Evolutionary conservation across 2,329 filamentous ascomycete genomes (phyloP).

Genomic region (Rutstroemia sp.): DNA sequence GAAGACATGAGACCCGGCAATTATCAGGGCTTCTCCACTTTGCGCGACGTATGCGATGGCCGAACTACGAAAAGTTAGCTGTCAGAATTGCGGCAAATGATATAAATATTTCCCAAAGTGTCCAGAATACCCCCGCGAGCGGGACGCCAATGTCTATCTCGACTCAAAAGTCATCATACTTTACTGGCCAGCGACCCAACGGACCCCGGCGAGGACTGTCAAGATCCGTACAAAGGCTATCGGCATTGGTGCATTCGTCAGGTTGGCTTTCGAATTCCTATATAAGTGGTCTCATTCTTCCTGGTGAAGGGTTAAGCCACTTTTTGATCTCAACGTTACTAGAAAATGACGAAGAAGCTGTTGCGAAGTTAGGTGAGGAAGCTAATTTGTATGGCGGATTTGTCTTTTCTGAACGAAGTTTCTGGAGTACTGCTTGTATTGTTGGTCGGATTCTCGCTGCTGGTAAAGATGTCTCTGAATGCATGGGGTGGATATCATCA

Average conservation of each 20-base stretch:
- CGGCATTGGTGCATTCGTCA: conserved; percentile 48
- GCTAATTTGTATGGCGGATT: conserved; percentile 59
- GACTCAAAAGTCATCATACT: conserved; percentile 28
- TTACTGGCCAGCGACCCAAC: conserved; percentile 12
- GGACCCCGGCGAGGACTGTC: conserved; percentile 19
- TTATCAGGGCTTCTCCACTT: conserved; percentile 56
- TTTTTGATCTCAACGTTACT: conserved; percentile 59
- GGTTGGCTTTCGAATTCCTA: conserved; percentile 65
- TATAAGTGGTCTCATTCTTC: conserved; percentile 56
- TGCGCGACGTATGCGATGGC: conserved; percentile 55
- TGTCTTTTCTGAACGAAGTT: conserved; percentile 55
- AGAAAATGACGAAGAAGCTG: conserved; percentile 55
- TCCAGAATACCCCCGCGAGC: conserved; percentile 18
- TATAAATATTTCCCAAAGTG: conserved; percentile 22
- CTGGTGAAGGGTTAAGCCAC: conserved; percentile 55
- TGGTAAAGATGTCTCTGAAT: conserved; percentile 53
- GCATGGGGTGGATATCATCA: conserved; percentile 62
- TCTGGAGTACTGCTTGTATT: conserved; percentile 61
- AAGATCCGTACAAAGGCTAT: conserved; percentile 31
- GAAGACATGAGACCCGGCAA: conserved; percentile 49
- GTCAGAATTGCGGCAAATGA: conserved; percentile 27
- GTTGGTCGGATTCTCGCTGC: conserved; percentile 59
- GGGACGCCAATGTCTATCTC: conserved; percentile 27
- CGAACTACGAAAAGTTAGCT: conserved; percentile 41
- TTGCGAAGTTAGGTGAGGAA: conserved; percentile 50